Base-by-base conservation (phyloP, 164 flowering plant genomes). In the Liquidambar formosana region DNA sequence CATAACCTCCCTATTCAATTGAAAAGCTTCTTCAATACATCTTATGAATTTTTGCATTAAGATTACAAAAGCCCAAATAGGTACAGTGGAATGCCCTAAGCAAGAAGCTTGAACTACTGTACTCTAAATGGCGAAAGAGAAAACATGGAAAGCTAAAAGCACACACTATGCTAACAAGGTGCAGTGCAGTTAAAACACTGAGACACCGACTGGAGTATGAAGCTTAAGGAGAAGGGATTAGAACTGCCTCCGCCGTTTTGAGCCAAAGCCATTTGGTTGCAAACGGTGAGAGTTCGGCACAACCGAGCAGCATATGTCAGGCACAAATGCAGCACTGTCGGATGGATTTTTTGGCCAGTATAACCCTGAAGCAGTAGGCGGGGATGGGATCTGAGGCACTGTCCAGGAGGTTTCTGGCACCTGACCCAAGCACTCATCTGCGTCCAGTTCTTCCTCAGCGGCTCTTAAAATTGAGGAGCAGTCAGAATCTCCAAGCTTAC, bases 301-400 rank as follows among this genome's bases (percentile, higher is more conserved):
- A 0, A 69, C 57, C 6, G 78, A 71, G 70, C 63, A 68, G 64
- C 74, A 71, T 52, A 89, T 70, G 51, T 93, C 96, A 10, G 97
- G 96, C 44, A 92, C 97, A 76, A 68, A 89, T 9, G 71, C 85
- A 16, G 81, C 49, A 59, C 43, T 27, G 51, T 88, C 88, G 4
- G 70, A 58, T 51, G 60, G 65, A 52, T 48, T 73, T 68, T 76
- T 85, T 9, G 97, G 89, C 94, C 94, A 86, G 71, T 81, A 63
- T 6, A 90, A 81, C 1, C 93, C 96, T 1, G 96, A 88, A 22
- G 88, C 89, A 16, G 96, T 87, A 5, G 94, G 90, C 5, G 92
- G 90, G 4, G 94, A 88, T 49, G 87, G 82, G 12, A 85, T 48
- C 73, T 89, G 85, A 3, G 93, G 94, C 68, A 84, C 95, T 5